phyloP scores from a whole-genome alignment of 352 stramenopile species.

The Aphanomyces euteiches region DNA sequence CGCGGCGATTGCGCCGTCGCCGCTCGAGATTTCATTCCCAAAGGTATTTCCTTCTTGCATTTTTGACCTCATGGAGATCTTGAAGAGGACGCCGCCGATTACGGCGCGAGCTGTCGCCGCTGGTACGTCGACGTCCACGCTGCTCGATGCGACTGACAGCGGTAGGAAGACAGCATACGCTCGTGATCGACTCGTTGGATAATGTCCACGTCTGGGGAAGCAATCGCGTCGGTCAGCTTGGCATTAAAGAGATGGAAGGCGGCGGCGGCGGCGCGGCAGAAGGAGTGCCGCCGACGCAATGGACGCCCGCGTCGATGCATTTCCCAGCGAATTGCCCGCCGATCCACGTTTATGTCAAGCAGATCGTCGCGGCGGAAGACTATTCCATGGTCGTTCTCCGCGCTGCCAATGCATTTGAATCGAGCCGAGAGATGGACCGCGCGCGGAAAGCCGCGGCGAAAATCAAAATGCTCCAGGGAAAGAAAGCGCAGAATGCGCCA shows the following conservation, averaged over 20 bases:
- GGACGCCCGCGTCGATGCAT: not conserved
- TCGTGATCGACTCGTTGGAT: slow-evolving; percentile 8
- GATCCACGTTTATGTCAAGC: not conserved
- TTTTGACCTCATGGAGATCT: too few species aligned
- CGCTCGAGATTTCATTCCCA: too few species aligned
- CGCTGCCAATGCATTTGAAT: slow-evolving; percentile 4
- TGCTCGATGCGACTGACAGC: not conserved
- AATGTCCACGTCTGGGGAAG: slow-evolving; percentile 22
- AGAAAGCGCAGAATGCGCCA: not conserved
- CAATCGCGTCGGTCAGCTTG: slow-evolving; percentile 18
- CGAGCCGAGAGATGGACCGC: not conserved
- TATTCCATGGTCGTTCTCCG: slow-evolving; percentile 20
- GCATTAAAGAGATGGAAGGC: not conserved
- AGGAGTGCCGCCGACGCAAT: too few species aligned
- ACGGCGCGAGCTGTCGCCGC: not conserved
- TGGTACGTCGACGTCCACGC: not conserved
- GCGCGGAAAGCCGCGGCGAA: not conserved
- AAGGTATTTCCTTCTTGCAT: too few species aligned
- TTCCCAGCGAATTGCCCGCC: not conserved
- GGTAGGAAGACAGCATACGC: slow-evolving; percentile 9
- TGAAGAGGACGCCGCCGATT: not conserved
- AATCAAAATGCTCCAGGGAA: not conserved
- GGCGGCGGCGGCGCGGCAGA: too few species aligned
- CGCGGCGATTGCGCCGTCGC: too few species aligned
- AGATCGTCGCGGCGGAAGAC: not conserved